A percentile compares a stretch with the other conserved stretches of the same genome.
Conservation (phyloP, 176 grass and related monocot genomes). For the Miscanthus lutarioriparius region DNA sequence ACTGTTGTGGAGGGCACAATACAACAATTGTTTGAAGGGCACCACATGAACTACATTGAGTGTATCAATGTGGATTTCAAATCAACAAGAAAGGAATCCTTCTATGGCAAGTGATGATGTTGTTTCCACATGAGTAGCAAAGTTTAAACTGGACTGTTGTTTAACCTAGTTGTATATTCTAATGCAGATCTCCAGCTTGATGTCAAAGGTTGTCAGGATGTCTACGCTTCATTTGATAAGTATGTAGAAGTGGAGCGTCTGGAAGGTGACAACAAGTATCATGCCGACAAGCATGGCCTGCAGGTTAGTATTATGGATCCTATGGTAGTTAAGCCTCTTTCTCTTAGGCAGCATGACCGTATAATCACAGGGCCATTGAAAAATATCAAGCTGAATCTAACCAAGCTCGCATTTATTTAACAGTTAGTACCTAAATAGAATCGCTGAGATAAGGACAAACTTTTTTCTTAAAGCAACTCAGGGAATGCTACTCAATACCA, state of each 20-base stretch:
- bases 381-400: not conserved
- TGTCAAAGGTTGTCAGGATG: slow-evolving; percentile 94
- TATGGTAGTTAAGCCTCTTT: not conserved
- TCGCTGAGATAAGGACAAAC: not conserved
- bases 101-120: slow-evolving; percentile 82
- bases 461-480: not conserved
- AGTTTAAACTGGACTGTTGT: slow-evolving; percentile 11
- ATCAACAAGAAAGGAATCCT: slow-evolving; percentile 98
- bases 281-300: slow-evolving; percentile 87
- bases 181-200: slow-evolving; percentile 93
- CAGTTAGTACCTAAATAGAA: not conserved
- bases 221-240: slow-evolving; percentile 98
- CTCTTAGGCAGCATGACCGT: not conserved
- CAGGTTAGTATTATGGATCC: slow-evolving; percentile 58
- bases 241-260: slow-evolving; percentile 93
- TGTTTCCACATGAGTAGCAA: slow-evolving; percentile 4
- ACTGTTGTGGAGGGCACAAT: slow-evolving; percentile 98
- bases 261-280: slow-evolving; percentile 99
- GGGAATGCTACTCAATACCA: not conserved
- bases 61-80: slow-evolving; percentile 99
- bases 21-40: slow-evolving; percentile 97
- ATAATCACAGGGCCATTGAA: not conserved
- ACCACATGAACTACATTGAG: slow-evolving; percentile 84
- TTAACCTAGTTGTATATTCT: slow-evolving; percentile 29
- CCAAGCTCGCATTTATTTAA: not conserved